Evolutionary conservation across 108 stramenopile genomes (phyloP), one percentile per base, ranked within the genome.

Genomic region (Fragilariopsis cylindrus): DNA sequence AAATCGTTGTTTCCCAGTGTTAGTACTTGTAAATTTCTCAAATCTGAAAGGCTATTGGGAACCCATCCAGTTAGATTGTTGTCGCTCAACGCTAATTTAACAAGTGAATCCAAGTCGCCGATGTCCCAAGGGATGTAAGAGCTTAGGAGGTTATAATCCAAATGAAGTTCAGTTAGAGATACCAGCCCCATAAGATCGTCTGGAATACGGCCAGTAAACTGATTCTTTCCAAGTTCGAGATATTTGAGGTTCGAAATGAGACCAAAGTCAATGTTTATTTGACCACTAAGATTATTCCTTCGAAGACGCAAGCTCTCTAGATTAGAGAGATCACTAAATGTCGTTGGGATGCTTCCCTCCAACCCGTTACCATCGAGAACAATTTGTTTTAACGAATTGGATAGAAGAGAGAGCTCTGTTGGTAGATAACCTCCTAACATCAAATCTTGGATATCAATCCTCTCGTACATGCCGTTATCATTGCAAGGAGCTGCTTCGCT

Each of bases 311-410:
- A 39, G 55, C 15, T 47, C 60, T n/a, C 57, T 72, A 77, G 49
- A 70, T 71, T n/a, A 63, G 83, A 12, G 45, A 67, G 56, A 43
- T 15, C 41, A 46, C 52, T 55, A 0, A 88, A 52, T 71, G 84
- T 82, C 54, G 57, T 43, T 0, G 90, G 87, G 4, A 90, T 44
- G n/a, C 72, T 75, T 44, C 90, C 90, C 21, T 75, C 48, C 12
- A 90, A 12, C 30, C 81, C 81, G 65, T 90, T 90, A 19, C 73
- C 77, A 0, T 84, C 83, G 63, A 90, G 70, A 76, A 85, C 83
- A 44, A 90, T 57, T 5, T 67, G 39, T 65, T 56, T 65, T 74
- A 79, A 43, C 9, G 76, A 70, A n/a, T 63, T 39, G 15, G 70
- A 41, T 3, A 80, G 70, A 4, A 80, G 69, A 15, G 45, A 49